Evolutionary conservation across 768 basidiomycete genomes (phyloP).

Genomic region (Strobilomyces dryophilus): DNA sequence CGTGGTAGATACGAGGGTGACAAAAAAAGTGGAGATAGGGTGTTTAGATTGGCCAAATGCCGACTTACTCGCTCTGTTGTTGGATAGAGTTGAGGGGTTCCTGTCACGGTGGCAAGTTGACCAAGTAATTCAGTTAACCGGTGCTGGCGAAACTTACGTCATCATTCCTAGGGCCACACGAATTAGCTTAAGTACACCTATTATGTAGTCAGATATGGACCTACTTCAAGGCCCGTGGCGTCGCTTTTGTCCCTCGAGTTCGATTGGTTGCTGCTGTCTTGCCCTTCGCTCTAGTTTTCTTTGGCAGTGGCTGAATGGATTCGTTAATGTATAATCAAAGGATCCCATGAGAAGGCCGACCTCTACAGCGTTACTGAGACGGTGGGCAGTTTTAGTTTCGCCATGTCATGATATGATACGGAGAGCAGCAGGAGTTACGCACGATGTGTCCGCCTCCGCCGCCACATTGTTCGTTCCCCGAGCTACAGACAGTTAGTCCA

Average conservation of each 20-base stretch:
- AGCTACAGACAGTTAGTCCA: constrained; percentile 11
- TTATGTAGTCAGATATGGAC: not conserved
- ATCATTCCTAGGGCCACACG: constrained; percentile 22
- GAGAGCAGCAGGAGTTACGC: constrained; percentile 14
- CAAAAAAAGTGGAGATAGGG: constrained; percentile 9
- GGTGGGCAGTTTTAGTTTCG: constrained; percentile 7
- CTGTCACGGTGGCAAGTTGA: constrained; percentile 17
- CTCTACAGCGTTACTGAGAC: constrained; percentile 17
- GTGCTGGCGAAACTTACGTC: constrained; percentile 27
- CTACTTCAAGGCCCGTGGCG: constrained; percentile 9
- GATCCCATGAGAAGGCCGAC: constrained; percentile 19
- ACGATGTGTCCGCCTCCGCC: constrained; percentile 16
- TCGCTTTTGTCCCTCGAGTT: constrained; percentile 16
- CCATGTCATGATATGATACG: not conserved
- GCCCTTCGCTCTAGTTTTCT: constrained; percentile 37
- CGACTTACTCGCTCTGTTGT: constrained; percentile 30
- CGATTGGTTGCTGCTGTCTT: constrained; percentile 15
- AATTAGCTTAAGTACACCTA: not conserved
- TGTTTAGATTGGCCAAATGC: constrained; percentile 17
- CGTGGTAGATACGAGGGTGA: constrained; percentile 10
- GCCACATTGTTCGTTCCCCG: constrained; percentile 11
- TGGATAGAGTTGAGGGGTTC: constrained; percentile 24
- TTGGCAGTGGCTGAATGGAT: constrained; percentile 31
- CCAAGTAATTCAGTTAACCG: constrained; percentile 16
- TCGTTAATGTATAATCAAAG: constrained; percentile 2